These are phyloP conservation scores for Suillus spraguei DNA, from an alignment of 768 basidiomycete genomes.

Conservation along the genomic window DNA sequence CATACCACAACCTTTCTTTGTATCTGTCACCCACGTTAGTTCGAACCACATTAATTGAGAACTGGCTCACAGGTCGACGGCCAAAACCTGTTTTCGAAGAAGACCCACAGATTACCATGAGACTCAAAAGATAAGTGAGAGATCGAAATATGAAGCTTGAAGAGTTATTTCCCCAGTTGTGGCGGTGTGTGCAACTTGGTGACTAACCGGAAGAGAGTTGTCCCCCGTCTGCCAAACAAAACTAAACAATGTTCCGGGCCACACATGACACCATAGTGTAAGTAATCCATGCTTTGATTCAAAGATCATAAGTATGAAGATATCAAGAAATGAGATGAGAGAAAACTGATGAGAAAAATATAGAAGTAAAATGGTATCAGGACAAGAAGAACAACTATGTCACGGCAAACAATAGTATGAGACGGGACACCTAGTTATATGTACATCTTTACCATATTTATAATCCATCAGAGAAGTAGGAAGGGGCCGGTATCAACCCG, in stretches of 20 bases:
- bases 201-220: background rate
- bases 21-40: slow-evolving; percentile 33
- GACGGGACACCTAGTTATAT: slow-evolving; percentile 15
- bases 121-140: slow-evolving; percentile 25
- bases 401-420: slow-evolving; percentile 10
- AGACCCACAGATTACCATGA: slow-evolving; percentile 61
- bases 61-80: slow-evolving; percentile 34
- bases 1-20: slow-evolving; percentile 84
- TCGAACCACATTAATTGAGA: slow-evolving; percentile 14
- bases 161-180: slow-evolving; percentile 5
- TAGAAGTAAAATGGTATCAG: slow-evolving; percentile 22
- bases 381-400: slow-evolving; percentile 9
- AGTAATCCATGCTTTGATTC: background rate
- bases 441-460: slow-evolving; percentile 9
- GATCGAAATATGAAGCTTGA: background rate
- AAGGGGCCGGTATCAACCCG: slow-evolving; percentile 4
- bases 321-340: slow-evolving; percentile 22
- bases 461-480: slow-evolving; percentile 17
- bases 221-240: background rate
- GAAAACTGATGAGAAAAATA: slow-evolving; percentile 9
- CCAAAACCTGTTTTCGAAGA: slow-evolving; percentile 59
- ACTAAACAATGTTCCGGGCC: background rate
- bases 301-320: background rate
- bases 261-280: background rate
- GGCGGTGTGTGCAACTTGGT: background rate